phyloP scores from a whole-genome alignment of 345 rosid species.

The Arabidopsis suecica region DNA sequence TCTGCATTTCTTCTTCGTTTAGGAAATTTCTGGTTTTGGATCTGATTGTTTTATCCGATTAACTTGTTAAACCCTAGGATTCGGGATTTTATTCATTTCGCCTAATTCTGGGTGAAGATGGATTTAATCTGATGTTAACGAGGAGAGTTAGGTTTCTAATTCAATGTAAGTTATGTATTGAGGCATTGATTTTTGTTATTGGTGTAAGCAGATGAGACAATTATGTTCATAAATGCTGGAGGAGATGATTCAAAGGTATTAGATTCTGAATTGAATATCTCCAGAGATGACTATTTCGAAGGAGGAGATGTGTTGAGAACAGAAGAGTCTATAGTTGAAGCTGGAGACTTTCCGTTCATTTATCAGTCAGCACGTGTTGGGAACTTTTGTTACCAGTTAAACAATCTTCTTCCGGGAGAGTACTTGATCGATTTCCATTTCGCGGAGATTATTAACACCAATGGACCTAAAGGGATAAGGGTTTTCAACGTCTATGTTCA shows the following conservation, averaged over 20 bases:
- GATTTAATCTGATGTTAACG: too few relatives aligned
- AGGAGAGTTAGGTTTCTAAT: too few relatives aligned
- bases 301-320: slow-evolving; percentile 85
- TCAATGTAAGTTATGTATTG: not conserved
- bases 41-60: not conserved
- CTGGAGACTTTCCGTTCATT: slow-evolving; percentile 74
- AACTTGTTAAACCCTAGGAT: slow-evolving; percentile 16
- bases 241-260: slow-evolving; percentile 54
- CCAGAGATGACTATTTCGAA: slow-evolving; percentile 59
- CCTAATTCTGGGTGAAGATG: not conserved
- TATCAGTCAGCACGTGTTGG: slow-evolving; percentile 85
- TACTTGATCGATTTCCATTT: slow-evolving; percentile 88
- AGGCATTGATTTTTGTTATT: not conserved
- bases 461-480: slow-evolving; percentile 91
- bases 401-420: slow-evolving; percentile 60
- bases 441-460: slow-evolving; percentile 79
- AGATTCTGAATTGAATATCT: slow-evolving; percentile 54
- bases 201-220: slow-evolving; percentile 57
- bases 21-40: not conserved
- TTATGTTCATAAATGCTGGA: slow-evolving; percentile 84
- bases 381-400: slow-evolving; percentile 64
- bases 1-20: too few relatives aligned
- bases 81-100: not conserved
- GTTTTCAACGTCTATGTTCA: slow-evolving; percentile 85
- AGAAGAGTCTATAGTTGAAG: slow-evolving; percentile 69